Conservation (phyloP, 192 early-diverging fungal species). For the Neocallimastix lanati region DNA sequence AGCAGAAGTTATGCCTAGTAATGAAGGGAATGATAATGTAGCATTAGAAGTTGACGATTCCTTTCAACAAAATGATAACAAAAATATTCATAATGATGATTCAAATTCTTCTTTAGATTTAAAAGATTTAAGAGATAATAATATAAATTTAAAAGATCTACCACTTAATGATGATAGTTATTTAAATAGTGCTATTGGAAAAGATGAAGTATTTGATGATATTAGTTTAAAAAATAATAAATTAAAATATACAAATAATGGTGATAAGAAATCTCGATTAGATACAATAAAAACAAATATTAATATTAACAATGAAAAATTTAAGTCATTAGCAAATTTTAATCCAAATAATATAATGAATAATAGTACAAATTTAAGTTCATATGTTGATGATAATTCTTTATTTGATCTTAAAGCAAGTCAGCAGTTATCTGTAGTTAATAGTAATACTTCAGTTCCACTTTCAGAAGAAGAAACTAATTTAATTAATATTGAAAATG, state of each 20-base stretch:
- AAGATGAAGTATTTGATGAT: neutral
- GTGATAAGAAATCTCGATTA: neutral
- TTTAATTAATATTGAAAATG: neutral
- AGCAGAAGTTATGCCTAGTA: neutral
- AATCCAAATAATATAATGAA: neutral
- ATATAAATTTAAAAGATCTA: neutral
- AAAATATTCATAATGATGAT: neutral
- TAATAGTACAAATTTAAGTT: neutral
- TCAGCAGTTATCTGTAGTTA: neutral
- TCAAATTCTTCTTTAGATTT: too few relatives aligned
- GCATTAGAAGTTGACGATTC: neutral
- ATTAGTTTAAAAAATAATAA: neutral
- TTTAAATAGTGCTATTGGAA: neutral
- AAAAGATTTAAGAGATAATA: neutral
- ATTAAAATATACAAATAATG: neutral
- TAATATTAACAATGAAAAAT: neutral
- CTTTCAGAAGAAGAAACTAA: neutral
- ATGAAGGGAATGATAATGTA: neutral
- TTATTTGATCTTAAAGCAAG: neutral
- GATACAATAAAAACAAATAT: neutral
- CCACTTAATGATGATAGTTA: neutral
- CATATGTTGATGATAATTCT: neutral
- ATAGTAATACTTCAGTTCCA: neutral
- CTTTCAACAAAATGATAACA: neutral
- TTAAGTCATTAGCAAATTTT: neutral